Evolutionary conservation across 2,329 filamentous ascomycete species (phyloP).

Genomic region (Alternaria panax): DNA sequence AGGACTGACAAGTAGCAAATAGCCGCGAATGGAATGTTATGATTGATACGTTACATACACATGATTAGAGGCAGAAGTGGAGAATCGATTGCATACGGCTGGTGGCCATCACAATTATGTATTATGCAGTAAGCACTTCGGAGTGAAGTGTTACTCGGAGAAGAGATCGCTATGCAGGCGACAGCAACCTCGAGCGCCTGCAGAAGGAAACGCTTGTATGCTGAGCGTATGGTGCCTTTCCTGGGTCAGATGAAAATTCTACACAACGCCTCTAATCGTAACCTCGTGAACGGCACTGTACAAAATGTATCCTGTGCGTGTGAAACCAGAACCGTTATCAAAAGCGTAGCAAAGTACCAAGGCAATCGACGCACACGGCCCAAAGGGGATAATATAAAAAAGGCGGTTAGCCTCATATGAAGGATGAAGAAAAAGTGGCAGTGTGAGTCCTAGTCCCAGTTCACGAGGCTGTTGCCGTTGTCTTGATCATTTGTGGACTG

Average conservation of each 20-base stretch:
- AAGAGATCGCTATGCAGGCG: slow-evolving; percentile 21
- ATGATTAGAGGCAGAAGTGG: neutral
- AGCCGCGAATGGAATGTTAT: neutral
- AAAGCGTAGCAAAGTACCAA: neutral
- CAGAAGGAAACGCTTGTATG: slow-evolving; percentile 9
- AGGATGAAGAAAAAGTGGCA: neutral
- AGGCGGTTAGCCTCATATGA: neutral
- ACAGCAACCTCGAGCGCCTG: slow-evolving; percentile 24
- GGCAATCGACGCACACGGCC: neutral
- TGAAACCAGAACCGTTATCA: slow-evolving; percentile 11
- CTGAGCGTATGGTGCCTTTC: slow-evolving; percentile 11
- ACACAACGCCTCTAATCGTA: slow-evolving; percentile 18
- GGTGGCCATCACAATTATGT: slow-evolving; percentile 20
- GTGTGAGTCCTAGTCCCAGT: slow-evolving; percentile 33
- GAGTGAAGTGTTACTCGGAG: slow-evolving; percentile 4
- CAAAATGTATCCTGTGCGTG: slow-evolving; percentile 20
- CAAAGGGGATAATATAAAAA: slow-evolving; percentile 1
- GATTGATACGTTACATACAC: neutral
- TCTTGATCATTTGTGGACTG: slow-evolving; percentile 26
- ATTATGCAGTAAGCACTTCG: slow-evolving; percentile 25
- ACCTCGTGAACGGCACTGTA: slow-evolving; percentile 18
- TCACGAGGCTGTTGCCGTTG: slow-evolving; percentile 32
- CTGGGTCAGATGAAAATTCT: slow-evolving; percentile 11
- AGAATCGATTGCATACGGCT: slow-evolving; percentile 3
- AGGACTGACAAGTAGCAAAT: neutral